Evolutionary conservation across 2,329 filamentous ascomycete species (phyloP), one percentile per base, ranked within the genome.

Genomic region (Leptographium lundbergii): DNA sequence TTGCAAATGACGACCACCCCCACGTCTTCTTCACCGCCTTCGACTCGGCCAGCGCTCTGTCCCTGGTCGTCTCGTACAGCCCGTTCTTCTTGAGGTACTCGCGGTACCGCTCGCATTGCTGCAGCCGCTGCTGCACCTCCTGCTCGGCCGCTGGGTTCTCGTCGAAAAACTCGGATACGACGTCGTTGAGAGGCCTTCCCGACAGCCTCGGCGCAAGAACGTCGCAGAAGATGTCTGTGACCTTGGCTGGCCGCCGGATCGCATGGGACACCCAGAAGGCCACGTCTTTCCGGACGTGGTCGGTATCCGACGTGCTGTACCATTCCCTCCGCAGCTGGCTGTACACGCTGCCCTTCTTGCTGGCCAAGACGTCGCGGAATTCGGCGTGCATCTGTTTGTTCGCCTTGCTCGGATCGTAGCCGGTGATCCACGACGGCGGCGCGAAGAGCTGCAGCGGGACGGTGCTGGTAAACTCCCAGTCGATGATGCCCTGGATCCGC

Each of bases 401-500:
- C 54, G 24, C 19, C 48, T 29, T 9, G 11, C 4, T 55, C 27
- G 34, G 11, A 9, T 25, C 11, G 36, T 25, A 11, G 34, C 54
- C 54, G 2, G 56, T 39, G n/a, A 57, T 48, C 56, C 56, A 57
- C 24, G 56, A 32, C 19, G 56, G 56, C 34, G 47, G 56, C 32
- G 48, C 39, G 24, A 57, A 57, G 27, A 57, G 48, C 7, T 57
- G 56, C 4, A 27, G 29, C n/a, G 56, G 56, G 19, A 57, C 42
- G 2, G 47, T 50, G 27, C 47, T 36, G 19, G 27, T 27, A 24
- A 42, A 57, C 47, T 57, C 56, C 56, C 56, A 57, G 22, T 57
- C 45, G 14, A 57, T 34, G 47, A 51, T 29, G 25, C 45, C 56
- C 29, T 36, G 32, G 47, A 57, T 57, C 14, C 47, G 42, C n/a